phyloP scores from a whole-genome alignment of 1,284 basidiomycete species.

The Ceratobasidium theobromae region DNA sequence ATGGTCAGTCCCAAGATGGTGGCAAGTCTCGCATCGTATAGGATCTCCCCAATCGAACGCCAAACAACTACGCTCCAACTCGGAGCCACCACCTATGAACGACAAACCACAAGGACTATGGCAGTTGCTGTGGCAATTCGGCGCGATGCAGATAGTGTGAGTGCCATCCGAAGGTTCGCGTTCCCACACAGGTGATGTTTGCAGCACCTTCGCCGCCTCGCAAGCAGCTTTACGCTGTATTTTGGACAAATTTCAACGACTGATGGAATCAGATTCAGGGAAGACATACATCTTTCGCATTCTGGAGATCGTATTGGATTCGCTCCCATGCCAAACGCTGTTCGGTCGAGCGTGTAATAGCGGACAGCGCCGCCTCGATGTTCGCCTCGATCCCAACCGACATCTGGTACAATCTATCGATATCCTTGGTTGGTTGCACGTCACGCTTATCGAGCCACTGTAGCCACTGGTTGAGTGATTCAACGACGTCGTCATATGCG shows the following conservation, averaged over 20 bases:
- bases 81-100: not conserved
- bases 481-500: not conserved
- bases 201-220: not conserved
- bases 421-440: not conserved
- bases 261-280: not conserved
- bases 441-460: not conserved
- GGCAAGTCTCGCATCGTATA: not conserved
- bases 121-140: not conserved
- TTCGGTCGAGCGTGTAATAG: not conserved
- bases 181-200: not conserved
- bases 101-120: not conserved
- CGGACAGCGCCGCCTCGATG: not conserved
- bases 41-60: not conserved
- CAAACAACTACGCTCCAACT: not conserved
- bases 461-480: conserved; percentile 10
- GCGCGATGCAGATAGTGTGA: conserved; percentile 1
- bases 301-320: not conserved
- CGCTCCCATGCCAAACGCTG: not conserved
- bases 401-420: conserved; percentile 3
- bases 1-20: not conserved
- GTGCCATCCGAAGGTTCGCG: not conserved
- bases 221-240: not conserved
- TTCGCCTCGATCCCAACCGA: not conserved
- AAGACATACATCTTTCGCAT: not conserved
- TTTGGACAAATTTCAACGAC: not conserved